A percentile compares a stretch with the other conserved stretches of the same genome.
Conservation (phyloP, 2,329 filamentous ascomycete genomes). For the Torrubiellomyces zombiae region DNA sequence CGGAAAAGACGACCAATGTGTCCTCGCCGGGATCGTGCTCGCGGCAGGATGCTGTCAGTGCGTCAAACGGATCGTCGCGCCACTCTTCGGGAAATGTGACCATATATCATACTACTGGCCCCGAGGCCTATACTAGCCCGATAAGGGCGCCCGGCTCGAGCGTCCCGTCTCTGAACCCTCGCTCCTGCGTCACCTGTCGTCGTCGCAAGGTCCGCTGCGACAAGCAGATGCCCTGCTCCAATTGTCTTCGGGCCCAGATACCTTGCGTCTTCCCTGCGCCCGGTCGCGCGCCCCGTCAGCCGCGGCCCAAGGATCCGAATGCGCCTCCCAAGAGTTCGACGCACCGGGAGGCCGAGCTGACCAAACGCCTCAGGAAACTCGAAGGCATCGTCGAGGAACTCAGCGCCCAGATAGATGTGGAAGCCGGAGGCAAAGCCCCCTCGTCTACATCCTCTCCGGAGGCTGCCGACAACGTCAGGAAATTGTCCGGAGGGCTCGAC, state of each 20-base stretch:
- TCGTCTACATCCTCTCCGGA: slow-evolving; percentile 16
- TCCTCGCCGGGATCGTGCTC: slow-evolving; percentile 10
- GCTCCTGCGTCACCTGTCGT: slow-evolving; percentile 33
- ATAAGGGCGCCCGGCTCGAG: slow-evolving; percentile 16
- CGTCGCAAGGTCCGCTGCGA: slow-evolving; percentile 60
- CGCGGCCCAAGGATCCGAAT: slow-evolving; percentile 47
- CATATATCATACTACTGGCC: slow-evolving; percentile 22
- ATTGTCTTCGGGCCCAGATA: slow-evolving; percentile 54
- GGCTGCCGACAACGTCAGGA: slow-evolving; percentile 4
- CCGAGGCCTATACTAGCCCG: slow-evolving; percentile 19
- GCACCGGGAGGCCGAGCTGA: slow-evolving; percentile 49
- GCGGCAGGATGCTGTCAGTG: slow-evolving; percentile 7
- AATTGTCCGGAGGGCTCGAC: slow-evolving; percentile 4
- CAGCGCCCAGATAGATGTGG: slow-evolving; percentile 45
- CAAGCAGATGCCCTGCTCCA: slow-evolving; percentile 60
- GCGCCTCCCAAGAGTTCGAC: slow-evolving; percentile 40
- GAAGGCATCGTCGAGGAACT: slow-evolving; percentile 61
- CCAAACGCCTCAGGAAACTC: slow-evolving; percentile 55
- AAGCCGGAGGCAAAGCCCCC: slow-evolving; percentile 18
- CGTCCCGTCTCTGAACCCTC: slow-evolving; percentile 24
- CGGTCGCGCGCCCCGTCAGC: slow-evolving; percentile 52
- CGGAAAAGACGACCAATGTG: slow-evolving; percentile 8
- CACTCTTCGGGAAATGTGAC: slow-evolving; percentile 17
- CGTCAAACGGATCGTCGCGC: slow-evolving; percentile 4
- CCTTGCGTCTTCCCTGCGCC: slow-evolving; percentile 61